Evolutionary conservation across 371 early-diverging fungal genomes (phyloP).

Genomic region (Mortierella sp.): DNA sequence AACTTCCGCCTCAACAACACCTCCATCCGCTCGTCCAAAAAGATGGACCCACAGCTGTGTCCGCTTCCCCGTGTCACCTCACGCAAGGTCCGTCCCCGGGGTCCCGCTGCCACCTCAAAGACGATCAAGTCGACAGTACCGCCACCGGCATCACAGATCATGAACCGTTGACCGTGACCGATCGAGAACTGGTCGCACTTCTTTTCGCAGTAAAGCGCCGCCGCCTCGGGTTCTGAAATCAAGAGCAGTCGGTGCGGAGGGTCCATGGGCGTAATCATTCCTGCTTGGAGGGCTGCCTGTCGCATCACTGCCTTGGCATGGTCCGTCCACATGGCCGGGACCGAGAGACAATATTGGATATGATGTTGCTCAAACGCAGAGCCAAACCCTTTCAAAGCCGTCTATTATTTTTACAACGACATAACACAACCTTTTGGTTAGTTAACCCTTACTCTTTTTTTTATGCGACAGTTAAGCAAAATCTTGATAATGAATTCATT

Average conservation of each 20-base stretch:
- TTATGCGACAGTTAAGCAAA: neutral
- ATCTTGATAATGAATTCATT: too few species aligned
- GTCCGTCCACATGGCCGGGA: conserved; percentile 68
- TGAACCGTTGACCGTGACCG: conserved; percentile 62
- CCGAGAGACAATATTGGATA: conserved; percentile 64
- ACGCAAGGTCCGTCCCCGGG: conserved; percentile 57
- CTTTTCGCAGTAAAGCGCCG: conserved; percentile 67
- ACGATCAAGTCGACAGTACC: conserved; percentile 73
- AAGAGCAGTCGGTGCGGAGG: conserved; percentile 62
- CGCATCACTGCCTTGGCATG: conserved; percentile 65
- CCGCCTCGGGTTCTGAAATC: conserved; percentile 67
- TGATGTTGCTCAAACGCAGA: conserved; percentile 60
- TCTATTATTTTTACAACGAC: neutral
- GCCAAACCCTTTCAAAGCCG: conserved; percentile 60
- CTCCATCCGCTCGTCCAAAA: conserved; percentile 54
- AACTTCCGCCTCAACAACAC: conserved; percentile 28
- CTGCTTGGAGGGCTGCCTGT: conserved; percentile 64
- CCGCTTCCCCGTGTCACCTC: conserved; percentile 56
- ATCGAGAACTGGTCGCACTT: conserved; percentile 64
- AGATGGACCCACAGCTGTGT: conserved; percentile 52
- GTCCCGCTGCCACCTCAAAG: conserved; percentile 41
- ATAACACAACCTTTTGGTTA: neutral
- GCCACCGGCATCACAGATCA: conserved; percentile 78
- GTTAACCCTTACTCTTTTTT: neutral
- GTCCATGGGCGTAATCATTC: conserved; percentile 59